Base-by-base conservation (phyloP, 2,329 filamentous ascomycete genomes). In the Alternaria incomplexa region DNA sequence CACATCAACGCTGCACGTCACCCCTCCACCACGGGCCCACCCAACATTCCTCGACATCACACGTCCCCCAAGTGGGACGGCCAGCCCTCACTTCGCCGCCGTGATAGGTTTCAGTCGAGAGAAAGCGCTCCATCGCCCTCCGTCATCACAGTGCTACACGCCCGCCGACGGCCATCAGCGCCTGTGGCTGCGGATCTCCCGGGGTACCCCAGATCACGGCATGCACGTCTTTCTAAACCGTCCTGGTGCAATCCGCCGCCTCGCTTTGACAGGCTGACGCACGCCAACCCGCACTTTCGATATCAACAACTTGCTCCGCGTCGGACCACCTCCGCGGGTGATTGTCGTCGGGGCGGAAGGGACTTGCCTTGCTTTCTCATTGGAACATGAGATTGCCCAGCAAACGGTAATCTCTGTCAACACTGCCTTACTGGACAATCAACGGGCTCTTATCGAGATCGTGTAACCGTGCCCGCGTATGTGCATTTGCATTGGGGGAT, bases 161-260 rank as follows among this genome's bases (percentile, higher is more conserved):
- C 20, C 36, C 32, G 46, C 32, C 40, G 56, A 23, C 56, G 52
- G 17, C 30, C 40, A 48, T 40, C 40, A 32, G 20, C 55, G 43
- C 22, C 59, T 50, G 46, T 48, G 11, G 26, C 55, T 40, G 59
- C 55, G 28, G 13, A 48, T 54, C 55, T 58, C 47, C 59, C 47
- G 48, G 59, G 59, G 48, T 58, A 62, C 55, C 59, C 59, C 46
- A 58, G 59, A 45, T 23, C 43, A 40, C 20, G n/a, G 32, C 47
- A 62, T 58, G 55, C 59, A 58, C 28, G 54, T 40, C 13, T 43
- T 40, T 40, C 47, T 28, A 62, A 58, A 58, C 23, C 40, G 55
- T 47, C 47, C 25, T 48, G 47, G 55, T 62, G 47, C 47, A 44
- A 53, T 45, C 25, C 43, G 32, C 56, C 25, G 25, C 48, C 40